These are phyloP conservation scores for Picea glauca DNA, from an alignment of 75 land plant species.

Conservation along the genomic window DNA sequence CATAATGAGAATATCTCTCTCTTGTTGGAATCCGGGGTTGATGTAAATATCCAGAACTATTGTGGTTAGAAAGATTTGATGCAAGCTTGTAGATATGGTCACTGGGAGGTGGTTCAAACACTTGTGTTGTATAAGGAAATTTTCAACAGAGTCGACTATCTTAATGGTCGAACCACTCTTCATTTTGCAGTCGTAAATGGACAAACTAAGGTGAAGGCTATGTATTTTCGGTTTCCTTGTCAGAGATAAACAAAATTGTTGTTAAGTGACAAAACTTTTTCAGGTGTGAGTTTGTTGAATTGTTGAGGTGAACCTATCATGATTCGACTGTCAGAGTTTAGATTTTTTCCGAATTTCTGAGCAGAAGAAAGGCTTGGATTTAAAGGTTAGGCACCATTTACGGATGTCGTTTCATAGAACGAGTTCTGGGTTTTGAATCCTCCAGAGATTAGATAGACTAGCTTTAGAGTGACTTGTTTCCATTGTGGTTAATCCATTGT, in stretches of 20 bases:
- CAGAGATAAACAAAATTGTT: not conserved
- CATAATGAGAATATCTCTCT: slow-evolving; percentile 95
- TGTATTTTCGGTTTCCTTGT: not conserved
- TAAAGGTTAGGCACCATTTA: too few relatives aligned
- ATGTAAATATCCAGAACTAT: slow-evolving; percentile 80
- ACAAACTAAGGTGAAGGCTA: slow-evolving; percentile 17
- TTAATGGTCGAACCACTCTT: slow-evolving; percentile 91
- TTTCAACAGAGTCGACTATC: slow-evolving; percentile 84
- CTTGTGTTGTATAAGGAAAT: slow-evolving; percentile 80
- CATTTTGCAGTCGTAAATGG: slow-evolving; percentile 96
- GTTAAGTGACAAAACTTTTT: not conserved
- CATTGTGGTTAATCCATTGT: too few relatives aligned
- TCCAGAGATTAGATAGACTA: too few relatives aligned
- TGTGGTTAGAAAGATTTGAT: slow-evolving; percentile 95
- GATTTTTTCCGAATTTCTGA: not conserved
- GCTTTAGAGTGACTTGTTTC: not conserved
- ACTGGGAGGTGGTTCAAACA: slow-evolving; percentile 94
- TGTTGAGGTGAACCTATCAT: not conserved
- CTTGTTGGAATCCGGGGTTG: slow-evolving; percentile 85
- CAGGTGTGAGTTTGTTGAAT: not conserved
- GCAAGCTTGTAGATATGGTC: slow-evolving; percentile 96
- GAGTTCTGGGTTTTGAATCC: too few relatives aligned
- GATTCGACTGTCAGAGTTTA: not conserved
- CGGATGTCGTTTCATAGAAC: too few relatives aligned
- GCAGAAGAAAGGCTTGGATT: not conserved